Evolutionary conservation across 176 grass and related monocot genomes (phyloP).

Genomic region (Musa itinerans): DNA sequence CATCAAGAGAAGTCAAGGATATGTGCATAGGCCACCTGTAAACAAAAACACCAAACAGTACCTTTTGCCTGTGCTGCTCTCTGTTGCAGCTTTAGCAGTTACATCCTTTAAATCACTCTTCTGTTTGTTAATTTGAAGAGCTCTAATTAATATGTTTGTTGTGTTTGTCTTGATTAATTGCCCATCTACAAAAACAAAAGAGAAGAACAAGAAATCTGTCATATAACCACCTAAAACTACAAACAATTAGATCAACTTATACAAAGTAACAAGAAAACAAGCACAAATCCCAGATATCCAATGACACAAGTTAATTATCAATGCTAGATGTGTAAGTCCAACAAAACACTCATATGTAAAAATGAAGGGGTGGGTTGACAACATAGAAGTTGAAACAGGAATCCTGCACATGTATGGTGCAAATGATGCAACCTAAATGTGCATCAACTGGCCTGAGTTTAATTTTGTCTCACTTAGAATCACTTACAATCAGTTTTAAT

Average conservation of each 20-base stretch:
- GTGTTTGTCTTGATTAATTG: slow-evolving; percentile 79
- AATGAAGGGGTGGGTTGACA: too few species aligned
- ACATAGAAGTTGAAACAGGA: too few species aligned
- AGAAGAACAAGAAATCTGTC: neutral
- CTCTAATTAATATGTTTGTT: slow-evolving; percentile 91
- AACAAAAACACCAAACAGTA: slow-evolving; percentile 6
- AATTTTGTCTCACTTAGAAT: too few species aligned
- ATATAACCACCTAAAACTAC: slow-evolving; percentile 4
- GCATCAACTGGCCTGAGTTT: too few species aligned
- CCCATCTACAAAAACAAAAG: slow-evolving; percentile 44
- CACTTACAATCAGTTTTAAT: too few species aligned
- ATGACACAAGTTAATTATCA: too few species aligned
- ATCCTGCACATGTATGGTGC: too few species aligned
- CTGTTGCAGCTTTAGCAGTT: slow-evolving; percentile 29
- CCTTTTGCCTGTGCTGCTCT: slow-evolving; percentile 54
- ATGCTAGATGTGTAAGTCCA: too few species aligned
- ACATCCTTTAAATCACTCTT: slow-evolving; percentile 54
- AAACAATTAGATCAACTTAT: neutral
- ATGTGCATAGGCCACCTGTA: neutral
- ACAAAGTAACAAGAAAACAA: neutral
- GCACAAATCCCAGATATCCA: too few species aligned
- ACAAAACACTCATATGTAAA: too few species aligned
- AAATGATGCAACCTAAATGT: too few species aligned
- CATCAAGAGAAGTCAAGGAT: neutral
- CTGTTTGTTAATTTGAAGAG: slow-evolving; percentile 81